Evolutionary conservation across 768 basidiomycete genomes (phyloP), one percentile per base, ranked within the genome.

Genomic region (Pholiota conissans): DNA sequence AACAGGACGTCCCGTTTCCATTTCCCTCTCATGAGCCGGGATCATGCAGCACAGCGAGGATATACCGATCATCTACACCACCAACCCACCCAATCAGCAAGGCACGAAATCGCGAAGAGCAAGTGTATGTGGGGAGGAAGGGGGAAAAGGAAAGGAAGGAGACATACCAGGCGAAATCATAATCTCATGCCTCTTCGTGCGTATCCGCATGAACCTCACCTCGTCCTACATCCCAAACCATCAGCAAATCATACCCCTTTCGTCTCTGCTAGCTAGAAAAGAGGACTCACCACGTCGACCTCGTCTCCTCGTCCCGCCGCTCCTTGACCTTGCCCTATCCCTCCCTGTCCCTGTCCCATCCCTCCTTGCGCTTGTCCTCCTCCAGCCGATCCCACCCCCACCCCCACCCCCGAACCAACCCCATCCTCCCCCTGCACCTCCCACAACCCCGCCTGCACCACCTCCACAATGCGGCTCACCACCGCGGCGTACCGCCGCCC

Each of bases 151-250:
- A 20, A 4, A 14, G 7, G 16, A 14, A 34, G 3, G 13, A 20
- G 6, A 67, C 87, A 27, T 52, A 93, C 95, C 91, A 56, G 95
- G 95, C 2, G 95, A 92, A 59, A 97, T 94, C 89, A 97, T 91
- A 56, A 97, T 77, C 67, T 96, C 95, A 70, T 97, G 95, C 51
- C 90, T 82, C 68, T 85, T 91, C 57, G 95, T 96, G 49, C 95
- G 84, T 74, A 96, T 93, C 57, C 94, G 78, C 84, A 97, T 86
- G 66, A 96, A 92, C 58, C 85, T 83, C 45, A 96, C 79, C 24
- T 92, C 89, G 68, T 95, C 94, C 93, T 95, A 62, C 11, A 28
- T 20, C 18, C 11, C 18, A n/a, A n/a, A n/a, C n/a, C n/a, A n/a
- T n/a, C n/a, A n/a, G n/a, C n/a, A n/a, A n/a, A n/a, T n/a, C n/a